Base-by-base conservation (phyloP, 2,329 filamentous ascomycete species). In the Diaporthe vexans region DNA sequence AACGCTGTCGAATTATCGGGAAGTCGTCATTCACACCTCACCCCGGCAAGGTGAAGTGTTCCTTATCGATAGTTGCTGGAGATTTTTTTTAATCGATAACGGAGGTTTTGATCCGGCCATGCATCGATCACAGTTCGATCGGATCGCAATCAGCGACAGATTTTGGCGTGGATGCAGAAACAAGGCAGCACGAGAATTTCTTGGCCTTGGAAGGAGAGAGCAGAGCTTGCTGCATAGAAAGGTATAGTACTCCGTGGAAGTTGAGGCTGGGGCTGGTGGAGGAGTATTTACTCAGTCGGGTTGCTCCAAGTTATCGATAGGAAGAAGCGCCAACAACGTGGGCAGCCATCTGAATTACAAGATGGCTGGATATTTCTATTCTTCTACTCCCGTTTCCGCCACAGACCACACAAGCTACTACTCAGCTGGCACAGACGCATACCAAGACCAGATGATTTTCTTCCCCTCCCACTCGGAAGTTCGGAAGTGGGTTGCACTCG, bases 11-110 rank as follows among this genome's bases (percentile, higher is more conserved):
- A 72, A 72, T 0, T 63, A 56, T 63, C 70, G 5, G 17, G 57
- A 63, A 56, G 29, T 63, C 70, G 70, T 72, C 70, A 72, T 72
- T 33, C 70, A 56, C 48, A 68, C 48, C 63, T 68, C 63, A 68
- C 33, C 13, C 8, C 9, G 11, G 46, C 19, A 21, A 1, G 43
- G 24, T 40, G 57, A 61, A 33, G 29, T 54, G 26, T 2, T 15
- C 19, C 48, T 72, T 72, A 72, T 72, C 57, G 57, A 56, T 63
- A 68, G n/a, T 8, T 7, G 21, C 48, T 68, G 11, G 43, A 29
- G 40, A 43, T 43, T 43, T 43, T 43, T 37, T 51, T 19, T 63
- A 7, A 72, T 61, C 57, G 54, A 63, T 48, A 63, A 43, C 70
- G 70, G 70, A 72, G 57, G 48, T 56, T 72, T 72, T 72, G 57